phyloP scores from a whole-genome alignment of 345 rosid genomes.

The Eucalyptus sideroxylon region DNA sequence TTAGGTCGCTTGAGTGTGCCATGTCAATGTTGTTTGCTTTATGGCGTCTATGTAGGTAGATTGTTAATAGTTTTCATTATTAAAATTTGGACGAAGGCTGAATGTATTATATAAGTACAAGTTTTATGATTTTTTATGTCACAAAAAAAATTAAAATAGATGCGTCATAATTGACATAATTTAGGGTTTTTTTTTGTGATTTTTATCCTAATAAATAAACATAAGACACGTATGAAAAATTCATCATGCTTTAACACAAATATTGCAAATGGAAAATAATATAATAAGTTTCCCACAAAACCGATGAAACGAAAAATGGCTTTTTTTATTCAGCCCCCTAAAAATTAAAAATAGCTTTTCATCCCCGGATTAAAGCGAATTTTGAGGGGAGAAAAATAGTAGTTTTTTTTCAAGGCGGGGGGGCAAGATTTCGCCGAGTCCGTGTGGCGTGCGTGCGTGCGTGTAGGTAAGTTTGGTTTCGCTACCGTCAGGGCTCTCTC shows the following conservation, averaged over 20 bases:
- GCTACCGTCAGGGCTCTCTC: background rate
- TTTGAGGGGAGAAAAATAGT: background rate
- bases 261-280: background rate
- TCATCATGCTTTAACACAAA: background rate
- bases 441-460: background rate
- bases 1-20: rapidly evolving
- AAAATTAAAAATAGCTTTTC: background rate
- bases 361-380: background rate
- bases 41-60: rapidly evolving
- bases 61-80: no score
- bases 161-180: no score
- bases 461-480: background rate
- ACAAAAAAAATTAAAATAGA: no score
- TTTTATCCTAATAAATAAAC: background rate
- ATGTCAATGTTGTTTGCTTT: background rate
- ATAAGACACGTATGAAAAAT: background rate
- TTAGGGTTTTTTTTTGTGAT: background rate
- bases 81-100: background rate
- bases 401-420: background rate
- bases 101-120: no score
- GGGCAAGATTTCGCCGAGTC: background rate
- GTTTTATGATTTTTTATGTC: background rate
- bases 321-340: background rate
- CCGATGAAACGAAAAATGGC: background rate
- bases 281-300: background rate